Evolutionary conservation across 768 basidiomycete species (phyloP).

Genomic region (Suillus plorans): DNA sequence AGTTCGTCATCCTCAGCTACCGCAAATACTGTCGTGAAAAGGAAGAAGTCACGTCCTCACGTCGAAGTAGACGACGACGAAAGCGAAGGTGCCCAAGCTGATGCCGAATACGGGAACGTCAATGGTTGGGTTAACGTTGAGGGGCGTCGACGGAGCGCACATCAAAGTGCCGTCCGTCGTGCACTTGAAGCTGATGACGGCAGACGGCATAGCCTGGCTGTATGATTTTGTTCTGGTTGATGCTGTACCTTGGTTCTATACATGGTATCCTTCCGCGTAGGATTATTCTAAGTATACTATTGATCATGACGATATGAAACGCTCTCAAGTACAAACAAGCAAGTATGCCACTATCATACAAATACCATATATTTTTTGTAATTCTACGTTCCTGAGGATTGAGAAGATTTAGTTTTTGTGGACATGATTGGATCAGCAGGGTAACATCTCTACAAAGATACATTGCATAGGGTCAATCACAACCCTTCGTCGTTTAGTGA

Average conservation of each 20-base stretch:
- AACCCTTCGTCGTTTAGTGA: neutral
- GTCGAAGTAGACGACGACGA: slow-evolving; percentile 50
- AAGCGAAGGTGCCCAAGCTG: slow-evolving; percentile 70
- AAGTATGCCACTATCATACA: slow-evolving; percentile 20
- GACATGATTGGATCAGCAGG: neutral
- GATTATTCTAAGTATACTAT: slow-evolving; percentile 36
- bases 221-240: slow-evolving; percentile 34
- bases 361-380: slow-evolving; percentile 26
- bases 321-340: slow-evolving; percentile 8
- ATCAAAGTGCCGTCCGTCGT: slow-evolving; percentile 29
- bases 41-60: slow-evolving; percentile 55
- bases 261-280: slow-evolving; percentile 22
- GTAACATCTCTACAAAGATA: neutral
- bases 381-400: slow-evolving; percentile 18
- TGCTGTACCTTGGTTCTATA: slow-evolving; percentile 18
- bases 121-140: slow-evolving; percentile 55
- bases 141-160: slow-evolving; percentile 48
- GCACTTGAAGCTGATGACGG: slow-evolving; percentile 47
- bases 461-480: slow-evolving; percentile 1
- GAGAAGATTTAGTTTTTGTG: neutral
- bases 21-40: slow-evolving; percentile 36
- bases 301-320: slow-evolving; percentile 22
- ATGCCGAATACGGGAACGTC: slow-evolving; percentile 54
- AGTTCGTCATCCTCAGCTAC: slow-evolving; percentile 28
- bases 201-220: slow-evolving; percentile 67